Conservation (phyloP, 2,329 filamentous ascomycete species). For the Epichloe sibirici region DNA sequence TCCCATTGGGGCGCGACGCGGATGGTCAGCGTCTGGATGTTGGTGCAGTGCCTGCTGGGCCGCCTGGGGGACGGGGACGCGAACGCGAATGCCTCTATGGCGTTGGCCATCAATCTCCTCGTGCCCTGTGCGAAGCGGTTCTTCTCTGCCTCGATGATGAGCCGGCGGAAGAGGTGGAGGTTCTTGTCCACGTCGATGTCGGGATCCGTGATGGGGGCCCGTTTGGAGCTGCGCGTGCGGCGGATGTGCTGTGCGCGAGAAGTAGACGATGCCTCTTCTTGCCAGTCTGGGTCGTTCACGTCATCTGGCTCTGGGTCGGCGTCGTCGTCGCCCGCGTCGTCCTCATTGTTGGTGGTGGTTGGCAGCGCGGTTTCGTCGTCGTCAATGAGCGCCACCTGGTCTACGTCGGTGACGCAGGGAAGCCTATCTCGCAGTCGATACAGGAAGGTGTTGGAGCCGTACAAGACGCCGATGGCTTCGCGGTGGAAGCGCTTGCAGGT, state of each 20-base stretch:
- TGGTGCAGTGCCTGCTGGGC: conserved; percentile 7
- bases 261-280: not conserved
- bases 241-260: not conserved
- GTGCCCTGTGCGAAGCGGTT: conserved; percentile 22
- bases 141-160: conserved; percentile 30
- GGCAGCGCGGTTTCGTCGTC: conserved; percentile 1
- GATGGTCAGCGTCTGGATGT: conserved; percentile 30
- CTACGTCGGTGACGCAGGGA: conserved; percentile 10
- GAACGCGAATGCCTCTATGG: conserved; percentile 24
- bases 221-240: not conserved
- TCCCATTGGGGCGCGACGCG: conserved; percentile 22
- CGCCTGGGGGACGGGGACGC: conserved; percentile 6
- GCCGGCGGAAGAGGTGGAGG: conserved; percentile 26
- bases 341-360: conserved; percentile 1
- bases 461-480: conserved; percentile 31
- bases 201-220: not conserved
- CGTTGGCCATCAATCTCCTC: conserved; percentile 20
- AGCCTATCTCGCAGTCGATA: conserved; percentile 31
- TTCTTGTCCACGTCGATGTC: conserved; percentile 24
- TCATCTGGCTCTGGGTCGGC: conserved; percentile 7
- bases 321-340: conserved; percentile 3
- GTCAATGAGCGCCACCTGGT: conserved; percentile 9
- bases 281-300: conserved; percentile 8
- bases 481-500: conserved; percentile 20
- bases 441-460: conserved; percentile 34